Evolutionary conservation across 139 green algal genomes (phyloP).

Genomic region (Chlamydomonas schloesseri): DNA sequence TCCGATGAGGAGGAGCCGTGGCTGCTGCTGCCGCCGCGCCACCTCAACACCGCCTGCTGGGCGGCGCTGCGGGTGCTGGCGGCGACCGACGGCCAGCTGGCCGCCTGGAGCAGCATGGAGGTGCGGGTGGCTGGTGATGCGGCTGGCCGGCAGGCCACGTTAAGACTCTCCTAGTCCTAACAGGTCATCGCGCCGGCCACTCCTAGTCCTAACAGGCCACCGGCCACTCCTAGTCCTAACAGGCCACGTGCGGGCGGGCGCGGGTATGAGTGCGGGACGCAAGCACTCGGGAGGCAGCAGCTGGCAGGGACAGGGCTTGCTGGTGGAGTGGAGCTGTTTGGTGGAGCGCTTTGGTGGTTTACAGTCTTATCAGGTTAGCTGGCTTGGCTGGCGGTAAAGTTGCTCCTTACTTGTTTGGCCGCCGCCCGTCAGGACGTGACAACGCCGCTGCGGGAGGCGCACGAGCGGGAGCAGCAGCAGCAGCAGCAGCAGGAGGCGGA

Average conservation of each 20-base stretch:
- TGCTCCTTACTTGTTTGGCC: too few relatives aligned
- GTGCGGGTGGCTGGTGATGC: background rate
- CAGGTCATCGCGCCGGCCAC: background rate
- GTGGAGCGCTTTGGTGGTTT: too few relatives aligned
- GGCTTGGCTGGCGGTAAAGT: too few relatives aligned
- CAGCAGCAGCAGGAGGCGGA: background rate
- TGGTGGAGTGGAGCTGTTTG: too few relatives aligned
- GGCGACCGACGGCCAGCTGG: background rate
- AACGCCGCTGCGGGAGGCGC: background rate
- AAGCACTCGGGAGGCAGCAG: too few relatives aligned
- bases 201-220: too few relatives aligned
- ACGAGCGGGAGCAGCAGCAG: background rate
- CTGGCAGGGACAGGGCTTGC: too few relatives aligned
- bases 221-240: too few relatives aligned
- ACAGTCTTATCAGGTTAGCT: too few relatives aligned
- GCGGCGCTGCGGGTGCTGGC: conserved; percentile 12
- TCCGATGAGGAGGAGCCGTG: conserved; percentile 18
- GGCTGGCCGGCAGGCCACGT: background rate
- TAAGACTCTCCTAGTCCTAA: background rate
- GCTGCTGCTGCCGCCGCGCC: conserved; percentile 28
- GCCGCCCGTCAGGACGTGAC: conserved; percentile 19
- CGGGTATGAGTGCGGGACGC: too few relatives aligned
- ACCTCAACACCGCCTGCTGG: conserved; percentile 22
- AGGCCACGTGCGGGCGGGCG: too few relatives aligned
- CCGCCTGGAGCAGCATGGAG: background rate